Base-by-base conservation (phyloP, 805 yeast species). In the Sugiyamaella marilandica region DNA sequence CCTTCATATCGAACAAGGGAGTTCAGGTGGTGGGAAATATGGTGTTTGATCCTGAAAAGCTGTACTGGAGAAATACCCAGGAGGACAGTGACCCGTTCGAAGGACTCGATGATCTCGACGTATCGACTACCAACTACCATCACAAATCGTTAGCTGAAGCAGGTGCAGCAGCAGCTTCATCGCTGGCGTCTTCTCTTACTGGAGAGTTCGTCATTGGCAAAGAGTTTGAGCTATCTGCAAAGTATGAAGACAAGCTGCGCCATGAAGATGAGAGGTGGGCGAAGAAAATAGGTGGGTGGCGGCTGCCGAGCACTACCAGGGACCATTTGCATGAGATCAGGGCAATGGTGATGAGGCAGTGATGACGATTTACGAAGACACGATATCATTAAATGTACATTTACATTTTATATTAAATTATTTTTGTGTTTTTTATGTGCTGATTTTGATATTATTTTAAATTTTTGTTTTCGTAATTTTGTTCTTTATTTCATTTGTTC, bases 31-130 rank as follows among this genome's bases (percentile, higher is more conserved):
- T 76, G 5, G 78, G 78, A 1, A 74, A 78, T 57, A 83, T 83
- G 88, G 70, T 74, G 26, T 83, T 80, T 62, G 87, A 83, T 62
- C 74, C 78, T 9, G 78, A 75, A 29, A 75, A 76, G 36, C 64
- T 81, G 64, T 64, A 80, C 54, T 83, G 88, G 88, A 73, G 81
- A n/a, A 77, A 74, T 3, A 29, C 36, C 2, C 69, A 71, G 41
- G 70, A 67, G 35, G 72, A 71, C 36, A 49, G 41, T 11, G 65
- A 63, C 37, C 78, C 81, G 2, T 79, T 82, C 56, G 75, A 70
- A 37, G 81, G 75, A 43, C 67, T 80, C 48, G 80, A 79, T 8
- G 83, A 79, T 57, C 65, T 73, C 41, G 66, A 63, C n/a, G 62
- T 49, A 2, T 47, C 59, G 2, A 47, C 45, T 13, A 39, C 50